Percentiles rank a stretch among this genome's conserved stretches.
These are phyloP conservation scores for Rosa hybrid DNA, from an alignment of 331 rosid species.

Conservation along the genomic window DNA sequence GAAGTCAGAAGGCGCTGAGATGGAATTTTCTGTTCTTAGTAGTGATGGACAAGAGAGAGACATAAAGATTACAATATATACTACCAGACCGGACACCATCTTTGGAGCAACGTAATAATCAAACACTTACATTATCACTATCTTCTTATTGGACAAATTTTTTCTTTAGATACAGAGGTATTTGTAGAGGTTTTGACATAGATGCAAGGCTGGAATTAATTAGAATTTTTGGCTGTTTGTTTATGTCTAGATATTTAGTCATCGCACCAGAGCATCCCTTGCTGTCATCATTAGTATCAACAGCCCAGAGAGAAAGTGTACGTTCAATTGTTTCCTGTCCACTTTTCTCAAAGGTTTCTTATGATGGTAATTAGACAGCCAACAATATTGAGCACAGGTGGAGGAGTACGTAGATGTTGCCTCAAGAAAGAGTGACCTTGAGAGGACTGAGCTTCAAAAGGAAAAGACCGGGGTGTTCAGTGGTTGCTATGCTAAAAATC, in stretches of 20 bases:
- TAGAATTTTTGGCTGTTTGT: constrained; percentile 25
- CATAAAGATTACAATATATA: constrained; percentile 65
- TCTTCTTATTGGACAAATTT: constrained; percentile 25
- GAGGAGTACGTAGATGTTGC: constrained; percentile 78
- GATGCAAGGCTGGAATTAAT: not conserved
- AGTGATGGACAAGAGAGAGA: constrained; percentile 66
- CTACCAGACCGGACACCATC: constrained; percentile 96
- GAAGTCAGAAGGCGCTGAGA: constrained; percentile 96
- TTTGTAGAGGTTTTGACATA: not conserved
- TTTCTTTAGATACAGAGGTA: constrained; percentile 11
- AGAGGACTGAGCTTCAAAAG: constrained; percentile 98
- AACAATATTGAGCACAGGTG: constrained; percentile 58
- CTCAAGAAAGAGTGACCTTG: constrained; percentile 91
- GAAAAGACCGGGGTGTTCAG: constrained; percentile 90
- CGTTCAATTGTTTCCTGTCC: constrained; percentile 38
- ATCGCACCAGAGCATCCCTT: constrained; percentile 91
- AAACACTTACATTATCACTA: constrained; percentile 34
- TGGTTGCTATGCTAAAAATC: constrained; percentile 89
- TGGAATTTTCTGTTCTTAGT: constrained; percentile 71
- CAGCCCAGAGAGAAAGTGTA: constrained; percentile 64
- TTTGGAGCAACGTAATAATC: constrained; percentile 93
- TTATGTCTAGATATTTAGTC: constrained; percentile 71
- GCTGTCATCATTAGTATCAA: constrained; percentile 56
- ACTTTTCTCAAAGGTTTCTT: constrained; percentile 33
- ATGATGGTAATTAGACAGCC: constrained; percentile 39